Base-by-base conservation (phyloP, 164 flowering plant genomes). In the Magnolia officinalis region DNA sequence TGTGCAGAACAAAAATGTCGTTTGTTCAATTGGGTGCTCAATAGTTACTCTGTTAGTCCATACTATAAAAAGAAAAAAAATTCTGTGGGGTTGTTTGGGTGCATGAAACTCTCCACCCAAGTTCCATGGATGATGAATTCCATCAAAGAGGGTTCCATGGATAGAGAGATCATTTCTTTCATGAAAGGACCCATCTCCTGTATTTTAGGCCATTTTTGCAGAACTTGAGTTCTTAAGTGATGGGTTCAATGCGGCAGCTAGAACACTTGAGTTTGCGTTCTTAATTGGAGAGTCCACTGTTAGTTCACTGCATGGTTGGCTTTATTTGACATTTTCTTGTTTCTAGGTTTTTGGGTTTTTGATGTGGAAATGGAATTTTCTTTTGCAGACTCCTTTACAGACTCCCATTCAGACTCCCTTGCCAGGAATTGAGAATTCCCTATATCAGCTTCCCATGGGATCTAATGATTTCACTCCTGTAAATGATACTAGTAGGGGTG, bases 331-430 rank as follows among this genome's bases (percentile, higher is more conserved):
- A 50, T 14, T 45, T 55, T 74, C 19, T 45, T 70, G 50, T n/a
- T 69, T 61, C 63, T 51, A 10, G 26, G 18, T 64, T 49, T 74
- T 8, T n/a, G 50, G 1, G 59, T 73, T 29, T 29, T 29, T 19
- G 31, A 31, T 64, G 16, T 75, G 26, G 58, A 8, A n/a, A 64
- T n/a, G 21, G 26, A 8, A 64, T 24, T 63, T 52, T 58, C 18
- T 26, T 14, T 50, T 80, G 76, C 85, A 95, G 92, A 93, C 98
- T 19, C 97, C 98, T 1, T 70, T 93, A 74, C 99, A 91, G 77
- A 91, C 97, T 58, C 96, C 97, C 2, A 79, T 85, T 73, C 97
- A 87, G 68, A 87, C 88, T 8, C 90, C 90, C 24, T 73, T 86
- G 65, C 83, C 93, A 66, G 92, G 95, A 70, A 89, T 76, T 6